Evolutionary conservation across 2,329 filamentous ascomycete genomes (phyloP).

Genomic region (Diaporthe aspalathi): DNA sequence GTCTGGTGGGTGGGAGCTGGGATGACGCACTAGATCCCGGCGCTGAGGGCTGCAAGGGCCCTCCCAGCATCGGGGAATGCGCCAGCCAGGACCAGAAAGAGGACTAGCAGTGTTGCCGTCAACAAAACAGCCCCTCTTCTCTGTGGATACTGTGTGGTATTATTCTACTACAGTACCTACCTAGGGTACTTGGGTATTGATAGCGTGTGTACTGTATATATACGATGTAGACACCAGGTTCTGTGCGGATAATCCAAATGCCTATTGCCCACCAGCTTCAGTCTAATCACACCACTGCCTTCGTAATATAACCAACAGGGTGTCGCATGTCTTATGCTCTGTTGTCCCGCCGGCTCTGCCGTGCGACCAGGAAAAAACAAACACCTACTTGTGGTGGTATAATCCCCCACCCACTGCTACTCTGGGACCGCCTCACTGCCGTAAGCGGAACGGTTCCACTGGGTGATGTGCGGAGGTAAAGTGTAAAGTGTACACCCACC

Average conservation of each 20-base stretch:
- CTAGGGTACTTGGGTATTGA: no score
- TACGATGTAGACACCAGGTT: no score
- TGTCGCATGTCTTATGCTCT: neutral
- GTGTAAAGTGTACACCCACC: no score
- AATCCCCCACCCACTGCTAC: neutral
- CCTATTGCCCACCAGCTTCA: neutral
- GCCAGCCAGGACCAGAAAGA: conserved; percentile 13
- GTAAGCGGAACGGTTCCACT: neutral
- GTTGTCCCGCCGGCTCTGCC: conserved; percentile 3
- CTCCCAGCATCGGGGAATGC: neutral
- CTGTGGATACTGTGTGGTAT: neutral
- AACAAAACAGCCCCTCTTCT: conserved; percentile 13
- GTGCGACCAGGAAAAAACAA: conserved; percentile 28
- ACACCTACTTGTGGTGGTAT: neutral
- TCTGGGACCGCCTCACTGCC: neutral
- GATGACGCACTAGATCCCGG: conserved; percentile 22
- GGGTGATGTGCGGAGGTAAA: no score
- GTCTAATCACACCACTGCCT: neutral
- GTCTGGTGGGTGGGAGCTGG: neutral
- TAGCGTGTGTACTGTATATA: no score
- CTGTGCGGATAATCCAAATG: neutral
- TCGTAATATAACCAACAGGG: conserved; percentile 20
- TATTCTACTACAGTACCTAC: no score
- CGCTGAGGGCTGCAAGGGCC: conserved; percentile 13
- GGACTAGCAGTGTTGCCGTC: conserved; percentile 2